phyloP scores from a whole-genome alignment of 2,329 filamentous ascomycete genomes.

The Scleromitrula shiraiana region DNA sequence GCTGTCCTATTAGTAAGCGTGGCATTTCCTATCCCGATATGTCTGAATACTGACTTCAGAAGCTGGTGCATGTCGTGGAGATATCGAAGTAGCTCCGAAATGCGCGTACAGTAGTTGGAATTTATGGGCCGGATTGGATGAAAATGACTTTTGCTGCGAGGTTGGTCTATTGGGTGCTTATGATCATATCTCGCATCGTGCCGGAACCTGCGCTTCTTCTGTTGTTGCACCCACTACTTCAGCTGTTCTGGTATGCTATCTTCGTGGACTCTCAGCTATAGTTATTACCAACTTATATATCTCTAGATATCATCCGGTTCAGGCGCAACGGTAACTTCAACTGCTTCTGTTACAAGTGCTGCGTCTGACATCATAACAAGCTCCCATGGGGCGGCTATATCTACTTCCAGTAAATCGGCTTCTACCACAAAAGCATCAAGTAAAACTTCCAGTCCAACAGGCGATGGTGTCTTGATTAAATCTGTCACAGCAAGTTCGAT shows the following conservation, averaged over 20 bases:
- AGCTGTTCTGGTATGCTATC: constrained; percentile 6
- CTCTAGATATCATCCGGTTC: constrained; percentile 6
- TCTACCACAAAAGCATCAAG: not conserved
- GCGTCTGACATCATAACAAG: not conserved
- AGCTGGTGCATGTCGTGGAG: constrained; percentile 8
- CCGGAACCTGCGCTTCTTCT: constrained; percentile 12
- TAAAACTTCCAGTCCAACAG: not conserved
- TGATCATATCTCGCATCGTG: constrained; percentile 7
- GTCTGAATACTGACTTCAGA: not conserved
- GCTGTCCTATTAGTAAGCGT: constrained; percentile 10
- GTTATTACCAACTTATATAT: not conserved
- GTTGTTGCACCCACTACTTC: constrained; percentile 3
- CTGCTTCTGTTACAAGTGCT: not conserved
- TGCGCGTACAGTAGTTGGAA: constrained; percentile 12
- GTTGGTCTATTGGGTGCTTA: constrained; percentile 10
- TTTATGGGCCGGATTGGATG: constrained; percentile 10
- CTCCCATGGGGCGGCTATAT: too few relatives aligned
- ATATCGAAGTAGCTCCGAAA: constrained; percentile 6
- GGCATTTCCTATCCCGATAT: not conserved
- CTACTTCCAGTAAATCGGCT: not conserved
- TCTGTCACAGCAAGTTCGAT: not conserved
- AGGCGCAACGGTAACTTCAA: not conserved
- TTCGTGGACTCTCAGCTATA: not conserved
- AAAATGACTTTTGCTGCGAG: constrained; percentile 14
- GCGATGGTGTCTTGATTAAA: not conserved